phyloP scores from a whole-genome alignment of 1,284 basidiomycete species.

The Ustilago esculenta region DNA sequence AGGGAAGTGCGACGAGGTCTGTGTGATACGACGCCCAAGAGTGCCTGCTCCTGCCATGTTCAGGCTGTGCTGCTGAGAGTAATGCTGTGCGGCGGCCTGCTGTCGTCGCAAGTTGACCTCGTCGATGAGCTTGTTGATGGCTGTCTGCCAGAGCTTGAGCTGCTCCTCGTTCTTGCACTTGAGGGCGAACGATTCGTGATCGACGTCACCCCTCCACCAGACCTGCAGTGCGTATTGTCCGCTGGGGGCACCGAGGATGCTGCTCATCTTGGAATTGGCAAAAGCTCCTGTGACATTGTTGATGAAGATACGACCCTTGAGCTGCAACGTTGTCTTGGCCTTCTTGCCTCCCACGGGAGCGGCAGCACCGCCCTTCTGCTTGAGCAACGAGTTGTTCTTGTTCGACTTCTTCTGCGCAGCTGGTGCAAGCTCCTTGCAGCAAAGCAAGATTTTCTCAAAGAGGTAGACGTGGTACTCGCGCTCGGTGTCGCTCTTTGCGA shows the following conservation, averaged over 20 bases:
- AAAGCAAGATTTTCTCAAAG: conserved; percentile 98
- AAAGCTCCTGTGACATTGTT: conserved; percentile 88
- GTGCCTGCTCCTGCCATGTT: conserved; percentile 59
- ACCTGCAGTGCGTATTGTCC: conserved; percentile 74
- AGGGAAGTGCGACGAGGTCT: conserved; percentile 51
- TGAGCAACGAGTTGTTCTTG: conserved; percentile 60
- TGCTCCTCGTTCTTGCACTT: conserved; percentile 93
- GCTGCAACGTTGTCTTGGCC: conserved; percentile 76
- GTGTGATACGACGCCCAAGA: conserved; percentile 48
- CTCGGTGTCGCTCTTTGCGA: conserved; percentile 95
- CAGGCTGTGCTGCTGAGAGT: conserved; percentile 39
- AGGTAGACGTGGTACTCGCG: conserved; percentile 98
- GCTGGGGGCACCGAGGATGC: conserved; percentile 39
- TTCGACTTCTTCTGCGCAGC: conserved; percentile 68
- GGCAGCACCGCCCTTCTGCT: conserved; percentile 37
- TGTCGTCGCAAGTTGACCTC: conserved; percentile 64
- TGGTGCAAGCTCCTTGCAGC: conserved; percentile 84
- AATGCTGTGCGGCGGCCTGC: conserved; percentile 40
- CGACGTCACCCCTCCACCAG: conserved; percentile 92
- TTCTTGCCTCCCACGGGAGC: conserved; percentile 43
- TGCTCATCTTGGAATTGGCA: conserved; percentile 68
- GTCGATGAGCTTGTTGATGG: conserved; percentile 86
- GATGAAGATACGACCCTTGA: conserved; percentile 97
- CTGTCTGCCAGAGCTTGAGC: conserved; percentile 88
- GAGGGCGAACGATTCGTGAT: conserved; percentile 88